Conservation (phyloP, 2,329 filamentous ascomycete species). For the Talaromyces atroroseus region DNA sequence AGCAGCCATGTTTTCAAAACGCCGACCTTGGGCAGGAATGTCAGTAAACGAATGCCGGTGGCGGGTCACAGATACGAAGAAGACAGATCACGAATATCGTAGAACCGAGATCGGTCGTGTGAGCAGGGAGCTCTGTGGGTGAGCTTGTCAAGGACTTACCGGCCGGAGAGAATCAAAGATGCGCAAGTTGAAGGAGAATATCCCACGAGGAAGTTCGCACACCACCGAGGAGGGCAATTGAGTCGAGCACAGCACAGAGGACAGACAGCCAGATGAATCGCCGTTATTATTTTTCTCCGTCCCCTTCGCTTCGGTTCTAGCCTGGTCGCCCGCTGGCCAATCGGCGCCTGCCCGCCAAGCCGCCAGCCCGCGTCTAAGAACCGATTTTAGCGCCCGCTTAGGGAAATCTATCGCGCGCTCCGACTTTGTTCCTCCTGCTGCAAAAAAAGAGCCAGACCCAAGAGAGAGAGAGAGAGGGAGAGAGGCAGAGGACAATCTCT, state of each 20-base stretch:
- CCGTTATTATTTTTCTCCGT: constrained; percentile 20
- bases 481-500: background rate
- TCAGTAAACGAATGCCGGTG: background rate
- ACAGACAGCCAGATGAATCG: background rate
- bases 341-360: constrained; percentile 5
- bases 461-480: background rate
- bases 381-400: constrained; percentile 1
- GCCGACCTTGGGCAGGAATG: background rate
- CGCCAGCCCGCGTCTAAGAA: background rate
- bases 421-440: background rate
- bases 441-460: background rate
- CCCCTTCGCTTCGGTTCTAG: constrained; percentile 15
- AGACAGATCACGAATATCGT: background rate
- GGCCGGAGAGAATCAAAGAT: background rate
- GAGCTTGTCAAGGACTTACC: background rate
- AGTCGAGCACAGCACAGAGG: constrained; percentile 4
- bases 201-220: background rate
- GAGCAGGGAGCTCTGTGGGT: background rate
- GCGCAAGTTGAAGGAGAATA: background rate
- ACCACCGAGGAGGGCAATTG: background rate
- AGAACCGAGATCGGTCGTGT: background rate
- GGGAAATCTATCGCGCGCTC: background rate
- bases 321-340: constrained; percentile 1
- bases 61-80: background rate
- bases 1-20: constrained; percentile 14